Conservation (phyloP, 768 basidiomycete species). For the Rhizopogon sp. region DNA sequence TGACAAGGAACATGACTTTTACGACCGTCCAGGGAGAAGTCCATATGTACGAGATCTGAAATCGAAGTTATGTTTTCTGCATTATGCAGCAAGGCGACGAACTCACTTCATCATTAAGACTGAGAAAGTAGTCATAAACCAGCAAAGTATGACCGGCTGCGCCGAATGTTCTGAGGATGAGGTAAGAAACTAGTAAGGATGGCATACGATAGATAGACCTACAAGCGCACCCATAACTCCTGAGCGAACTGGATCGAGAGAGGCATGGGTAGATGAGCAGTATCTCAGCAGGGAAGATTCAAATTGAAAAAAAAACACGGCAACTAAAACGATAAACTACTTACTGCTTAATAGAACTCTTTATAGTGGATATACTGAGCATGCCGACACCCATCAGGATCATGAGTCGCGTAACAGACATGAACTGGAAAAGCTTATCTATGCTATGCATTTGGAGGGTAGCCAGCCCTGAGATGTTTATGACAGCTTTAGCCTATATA, state of each 20-base stretch:
- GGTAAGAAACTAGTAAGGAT: neutral
- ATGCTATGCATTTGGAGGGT: neutral
- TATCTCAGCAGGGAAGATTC: neutral
- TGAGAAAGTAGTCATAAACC: constrained; percentile 22
- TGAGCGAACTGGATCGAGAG: neutral
- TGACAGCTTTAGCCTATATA: too few species aligned
- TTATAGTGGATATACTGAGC: too few species aligned
- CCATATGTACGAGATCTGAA: constrained; percentile 7
- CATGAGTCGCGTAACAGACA: neutral
- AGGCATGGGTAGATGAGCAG: neutral
- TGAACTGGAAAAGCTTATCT: neutral
- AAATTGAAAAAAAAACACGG: neutral
- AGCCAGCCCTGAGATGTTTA: too few species aligned
- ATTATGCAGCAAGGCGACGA: constrained; percentile 5
- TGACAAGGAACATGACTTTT: constrained; percentile 15
- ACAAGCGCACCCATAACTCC: neutral
- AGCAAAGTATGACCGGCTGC: constrained; percentile 18
- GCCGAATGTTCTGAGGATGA: constrained; percentile 2
- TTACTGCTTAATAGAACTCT: too few species aligned
- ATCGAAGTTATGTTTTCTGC: constrained; percentile 4
- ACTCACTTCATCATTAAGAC: constrained; percentile 22
- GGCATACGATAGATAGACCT: neutral
- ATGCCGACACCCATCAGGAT: neutral
- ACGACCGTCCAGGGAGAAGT: constrained; percentile 7
- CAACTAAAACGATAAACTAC: too few species aligned